Evolutionary conservation across 257 asterid genomes (phyloP), one percentile per base, ranked within the genome.

Genomic region (Petrea volubilis): DNA sequence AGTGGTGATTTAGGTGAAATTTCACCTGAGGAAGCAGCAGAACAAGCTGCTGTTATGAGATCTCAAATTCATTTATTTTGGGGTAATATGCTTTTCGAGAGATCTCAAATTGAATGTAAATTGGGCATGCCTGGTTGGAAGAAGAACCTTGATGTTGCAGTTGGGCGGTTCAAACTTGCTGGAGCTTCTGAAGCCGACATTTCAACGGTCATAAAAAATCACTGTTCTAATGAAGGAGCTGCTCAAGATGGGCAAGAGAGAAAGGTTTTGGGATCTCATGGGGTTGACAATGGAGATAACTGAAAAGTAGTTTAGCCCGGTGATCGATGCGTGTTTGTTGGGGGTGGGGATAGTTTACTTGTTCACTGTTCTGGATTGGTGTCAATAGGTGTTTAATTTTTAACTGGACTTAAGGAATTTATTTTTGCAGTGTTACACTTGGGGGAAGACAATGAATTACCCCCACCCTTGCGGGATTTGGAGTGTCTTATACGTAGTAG

Each of bases 31-130:
- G 98, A 91, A 82, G 92, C 85, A 12, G 90, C 87, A 17, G 97
- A 91, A 74, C 96, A 94, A 74, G 97, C 91, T 61, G 92, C 96
- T 8, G 89, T 87, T 31, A 94, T 94, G 98, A 84, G 95, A 78
- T 89, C 98, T 2, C 98, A 95, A 46, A 94, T 94, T 78, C 96
- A 94, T 79, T 69, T 95, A 14, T 95, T 88, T 70, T 90, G 98
- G 98, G 98, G 99, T 29, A 95, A 95, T 61, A 88, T 95, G 99
- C 96, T 88, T 44, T 95, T 95, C 6, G 98, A 91, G 77, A 85
- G 96, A 56, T 91, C 97, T 17, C 99, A 92, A 74, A 84, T 94
- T 25, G 99, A 95, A 64, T 91, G 90, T 56, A 88, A 82, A 65
- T 73, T 92, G 83, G 80, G 86, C 2, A 73, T 91, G 83, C 18